Evolutionary conservation across 345 rosid genomes (phyloP), one percentile per base, ranked within the genome.

Genomic region (Eucalyptus caleyi): DNA sequence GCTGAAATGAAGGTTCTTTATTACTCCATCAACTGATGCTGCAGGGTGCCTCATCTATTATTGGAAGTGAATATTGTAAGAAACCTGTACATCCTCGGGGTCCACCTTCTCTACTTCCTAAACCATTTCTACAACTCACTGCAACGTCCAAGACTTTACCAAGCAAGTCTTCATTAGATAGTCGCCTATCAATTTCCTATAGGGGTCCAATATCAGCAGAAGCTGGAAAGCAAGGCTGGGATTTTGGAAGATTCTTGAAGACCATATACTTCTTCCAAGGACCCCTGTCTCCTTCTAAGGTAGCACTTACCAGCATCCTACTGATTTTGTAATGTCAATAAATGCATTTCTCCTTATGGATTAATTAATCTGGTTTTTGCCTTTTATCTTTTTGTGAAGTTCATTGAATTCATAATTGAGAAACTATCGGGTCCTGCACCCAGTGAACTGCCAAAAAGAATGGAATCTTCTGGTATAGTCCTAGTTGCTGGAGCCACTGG

Each of bases 401-500:
- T 97, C 88, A 82, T 96, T 88, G 95, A 95, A 87, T 95, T 91
- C 49, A 89, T 97, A 82, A 91, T 95, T 87, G 96, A 91, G 95
- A 95, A 93, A 86, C 90, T 97, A 59, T 93, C 95, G 16, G 91
- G 95, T 92, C 91, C 96, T 59, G 92, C 94, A 26, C 91, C 93
- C 13, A 86, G 94, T 86, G 94, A 93, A 90, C 87, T 93, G 3
- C 88, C 65, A 27, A 91, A 83, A 21, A 72, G 86, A 89, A 97
- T 95, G 98, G 95, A 91, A 81, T 90, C 93, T 89, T 88, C 96
- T 40, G 96, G 93, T 50, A 90, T 94, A 51, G 92, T 95, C 83
- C 95, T 97, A 87, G 99, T 97, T 26, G 95, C 95, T 91, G 99
- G 99, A 88, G 98, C 98, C 92, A 97, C 99, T 4, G 99, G 99